These are phyloP conservation scores for Acacia acuminata DNA, from an alignment of 306 rosid genomes.

Conservation along the genomic window DNA sequence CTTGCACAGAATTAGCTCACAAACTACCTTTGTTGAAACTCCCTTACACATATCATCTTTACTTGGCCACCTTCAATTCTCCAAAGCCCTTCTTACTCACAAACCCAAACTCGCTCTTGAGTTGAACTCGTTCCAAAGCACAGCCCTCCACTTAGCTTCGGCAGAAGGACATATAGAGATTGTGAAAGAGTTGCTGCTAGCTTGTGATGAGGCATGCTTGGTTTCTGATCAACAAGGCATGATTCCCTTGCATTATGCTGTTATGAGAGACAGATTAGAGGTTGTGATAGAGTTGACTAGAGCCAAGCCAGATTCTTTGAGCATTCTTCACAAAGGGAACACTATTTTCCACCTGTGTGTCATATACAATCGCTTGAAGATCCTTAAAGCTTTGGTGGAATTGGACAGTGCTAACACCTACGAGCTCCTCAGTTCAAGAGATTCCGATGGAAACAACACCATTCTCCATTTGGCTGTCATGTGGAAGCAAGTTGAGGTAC, in stretches of 20 bases:
- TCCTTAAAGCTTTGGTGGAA: slow-evolving; percentile 13
- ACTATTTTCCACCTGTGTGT: slow-evolving; percentile 26
- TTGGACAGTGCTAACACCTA: background rate
- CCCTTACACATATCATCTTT: slow-evolving; percentile 27
- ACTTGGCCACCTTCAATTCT: background rate
- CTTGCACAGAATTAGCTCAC: background rate
- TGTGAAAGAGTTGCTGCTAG: slow-evolving; percentile 5
- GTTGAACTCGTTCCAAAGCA: background rate
- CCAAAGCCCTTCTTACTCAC: background rate
- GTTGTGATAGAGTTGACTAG: background rate
- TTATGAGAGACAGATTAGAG: slow-evolving; percentile 6
- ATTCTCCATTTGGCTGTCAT: background rate
- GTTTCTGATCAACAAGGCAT: background rate
- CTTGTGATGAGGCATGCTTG: background rate
- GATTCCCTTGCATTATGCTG: slow-evolving; percentile 27
- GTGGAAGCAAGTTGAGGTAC: background rate
- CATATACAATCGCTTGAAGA: slow-evolving; percentile 24
- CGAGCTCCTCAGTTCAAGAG: background rate
- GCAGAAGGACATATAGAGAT: slow-evolving; percentile 13
- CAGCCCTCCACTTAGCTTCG: slow-evolving; percentile 26
- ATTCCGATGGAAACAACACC: background rate
- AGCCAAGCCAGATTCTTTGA: background rate
- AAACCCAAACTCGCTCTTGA: background rate
- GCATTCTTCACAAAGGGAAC: background rate
- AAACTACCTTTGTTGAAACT: background rate